Percentiles rank a stretch among this genome's conserved stretches.
Evolutionary conservation across 345 rosid species (phyloP).

Genomic region (Fremontodendron californicum): DNA sequence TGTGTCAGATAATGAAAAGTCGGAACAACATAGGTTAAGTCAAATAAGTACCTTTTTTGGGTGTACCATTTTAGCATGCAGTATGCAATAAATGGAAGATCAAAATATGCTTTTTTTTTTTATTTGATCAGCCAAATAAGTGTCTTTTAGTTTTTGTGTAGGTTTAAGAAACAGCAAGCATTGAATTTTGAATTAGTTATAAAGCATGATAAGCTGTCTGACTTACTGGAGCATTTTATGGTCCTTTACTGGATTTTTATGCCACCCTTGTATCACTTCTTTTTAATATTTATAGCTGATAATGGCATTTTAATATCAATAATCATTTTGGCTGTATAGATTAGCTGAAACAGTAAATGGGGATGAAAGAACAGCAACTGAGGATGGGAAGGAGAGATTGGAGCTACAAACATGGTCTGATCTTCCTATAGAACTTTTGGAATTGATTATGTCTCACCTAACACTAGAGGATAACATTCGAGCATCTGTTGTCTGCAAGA

Average conservation of each 20-base stretch:
- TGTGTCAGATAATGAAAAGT: too few species aligned
- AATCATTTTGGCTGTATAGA: conserved; percentile 22
- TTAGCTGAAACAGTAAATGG: conserved; percentile 30
- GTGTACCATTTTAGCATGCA: not conserved
- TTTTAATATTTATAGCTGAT: not conserved
- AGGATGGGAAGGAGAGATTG: conserved; percentile 21
- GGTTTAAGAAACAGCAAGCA: not conserved
- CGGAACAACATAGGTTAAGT: too few species aligned
- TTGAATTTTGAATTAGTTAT: not conserved
- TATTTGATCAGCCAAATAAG: not conserved
- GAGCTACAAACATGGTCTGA: conserved; percentile 50
- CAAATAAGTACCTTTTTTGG: not conserved
- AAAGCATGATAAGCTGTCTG: not conserved
- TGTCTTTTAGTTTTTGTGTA: not conserved
- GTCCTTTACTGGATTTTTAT: not conserved
- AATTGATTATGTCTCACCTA: conserved; percentile 39
- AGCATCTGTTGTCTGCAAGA: conserved; percentile 62
- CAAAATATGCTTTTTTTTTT: not conserved
- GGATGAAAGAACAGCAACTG: conserved; percentile 12
- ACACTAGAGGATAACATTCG: conserved; percentile 49
- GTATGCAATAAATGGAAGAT: not conserved
- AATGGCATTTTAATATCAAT: conserved; percentile 9
- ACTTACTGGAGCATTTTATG: not conserved
- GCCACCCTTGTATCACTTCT: not conserved
- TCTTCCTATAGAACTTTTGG: conserved; percentile 55